phyloP scores from a whole-genome alignment of 192 early-diverging fungal species.

The Backusella sp. region DNA sequence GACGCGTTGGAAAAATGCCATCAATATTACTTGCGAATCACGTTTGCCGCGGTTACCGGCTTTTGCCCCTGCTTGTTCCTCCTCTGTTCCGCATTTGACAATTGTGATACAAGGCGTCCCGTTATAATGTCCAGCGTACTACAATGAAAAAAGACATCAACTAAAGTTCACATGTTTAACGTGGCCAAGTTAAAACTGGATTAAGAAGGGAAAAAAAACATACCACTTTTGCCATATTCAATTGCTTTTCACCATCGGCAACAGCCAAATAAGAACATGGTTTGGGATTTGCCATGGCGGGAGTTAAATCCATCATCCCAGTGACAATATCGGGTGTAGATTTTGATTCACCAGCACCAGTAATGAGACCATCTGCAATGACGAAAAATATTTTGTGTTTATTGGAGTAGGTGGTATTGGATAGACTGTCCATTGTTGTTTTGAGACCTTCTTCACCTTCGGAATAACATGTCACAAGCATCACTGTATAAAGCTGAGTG shows the following conservation, averaged over 20 bases:
- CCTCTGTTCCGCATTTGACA: slow-evolving; percentile 75
- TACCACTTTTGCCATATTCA: slow-evolving; percentile 80
- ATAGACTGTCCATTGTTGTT: slow-evolving; percentile 84
- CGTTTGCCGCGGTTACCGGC: slow-evolving; percentile 93
- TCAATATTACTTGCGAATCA: slow-evolving; percentile 94
- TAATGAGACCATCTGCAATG: slow-evolving; percentile 90
- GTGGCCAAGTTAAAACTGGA: slow-evolving; percentile 10
- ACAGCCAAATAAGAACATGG: slow-evolving; percentile 76
- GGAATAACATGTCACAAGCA: slow-evolving; percentile 93
- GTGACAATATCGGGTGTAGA: slow-evolving; percentile 79
- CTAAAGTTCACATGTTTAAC: neutral
- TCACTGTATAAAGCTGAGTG: slow-evolving; percentile 63
- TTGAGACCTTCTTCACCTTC: slow-evolving; percentile 79
- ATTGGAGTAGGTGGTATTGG: slow-evolving; percentile 74
- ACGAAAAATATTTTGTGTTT: slow-evolving; percentile 86
- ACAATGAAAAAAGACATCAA: slow-evolving; percentile 2
- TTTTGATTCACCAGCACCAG: slow-evolving; percentile 71
- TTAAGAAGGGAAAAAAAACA: slow-evolving; percentile 15
- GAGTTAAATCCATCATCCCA: slow-evolving; percentile 72
- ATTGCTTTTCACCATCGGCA: slow-evolving; percentile 76
- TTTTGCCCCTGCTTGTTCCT: slow-evolving; percentile 65
- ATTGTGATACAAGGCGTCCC: slow-evolving; percentile 65
- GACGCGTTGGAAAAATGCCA: slow-evolving; percentile 86
- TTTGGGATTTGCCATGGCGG: slow-evolving; percentile 63
- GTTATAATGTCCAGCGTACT: slow-evolving; percentile 71